phyloP scores from a whole-genome alignment of 2,329 filamentous ascomycete species.

The Fusarium sp. region DNA sequence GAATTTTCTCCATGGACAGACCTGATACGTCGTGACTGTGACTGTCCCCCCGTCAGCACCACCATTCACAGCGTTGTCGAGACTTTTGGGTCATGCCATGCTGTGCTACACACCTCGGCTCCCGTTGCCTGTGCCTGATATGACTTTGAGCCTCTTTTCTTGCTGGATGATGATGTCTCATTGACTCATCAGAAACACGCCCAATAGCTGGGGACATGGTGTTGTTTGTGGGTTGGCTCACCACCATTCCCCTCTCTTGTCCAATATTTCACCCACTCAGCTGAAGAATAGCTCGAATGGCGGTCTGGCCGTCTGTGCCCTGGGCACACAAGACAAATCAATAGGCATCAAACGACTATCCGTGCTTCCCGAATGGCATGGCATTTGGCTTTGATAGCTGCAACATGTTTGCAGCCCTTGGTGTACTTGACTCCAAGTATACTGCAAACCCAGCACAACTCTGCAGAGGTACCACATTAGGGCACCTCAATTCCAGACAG shows the following conservation, averaged over 20 bases:
- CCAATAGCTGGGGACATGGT: not conserved
- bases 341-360: slow-evolving; percentile 2
- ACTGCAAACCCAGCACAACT: not conserved
- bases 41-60: not conserved
- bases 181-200: not conserved
- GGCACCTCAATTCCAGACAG: not conserved
- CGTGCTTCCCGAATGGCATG: slow-evolving; percentile 8
- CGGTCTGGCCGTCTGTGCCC: slow-evolving; percentile 20
- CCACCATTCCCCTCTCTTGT: not conserved
- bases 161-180: not conserved
- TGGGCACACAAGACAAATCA: slow-evolving; percentile 5
- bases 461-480: slow-evolving; percentile 1
- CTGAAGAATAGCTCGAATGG: slow-evolving; percentile 7
- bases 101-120: slow-evolving; percentile 25
- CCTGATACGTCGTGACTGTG: not conserved
- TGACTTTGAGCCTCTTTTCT: not conserved
- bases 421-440: slow-evolving; percentile 3
- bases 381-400: slow-evolving; percentile 7
- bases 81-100: not conserved
- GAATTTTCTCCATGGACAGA: not conserved
- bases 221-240: not conserved
- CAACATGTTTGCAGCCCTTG: not conserved
- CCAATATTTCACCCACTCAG: slow-evolving; percentile 4
- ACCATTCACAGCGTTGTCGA: not conserved
- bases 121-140: not conserved